Conservation (phyloP, 116 monocot genomes). For the Phalaenopsis hybrid region DNA sequence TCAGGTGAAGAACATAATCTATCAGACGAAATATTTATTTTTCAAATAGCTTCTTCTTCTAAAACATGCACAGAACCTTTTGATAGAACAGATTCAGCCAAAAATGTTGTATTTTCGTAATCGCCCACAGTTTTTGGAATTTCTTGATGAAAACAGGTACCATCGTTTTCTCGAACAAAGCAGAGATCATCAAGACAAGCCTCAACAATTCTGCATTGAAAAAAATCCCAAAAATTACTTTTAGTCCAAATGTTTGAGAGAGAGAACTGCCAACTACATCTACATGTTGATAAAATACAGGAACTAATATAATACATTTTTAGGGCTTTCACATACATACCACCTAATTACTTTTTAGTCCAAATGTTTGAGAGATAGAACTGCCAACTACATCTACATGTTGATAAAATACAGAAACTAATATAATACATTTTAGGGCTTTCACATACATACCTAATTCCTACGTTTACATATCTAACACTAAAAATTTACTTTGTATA, state of each 20-base stretch:
- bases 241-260: background rate
- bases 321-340: no score
- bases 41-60: constrained; percentile 12
- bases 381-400: background rate
- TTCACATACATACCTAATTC: no score
- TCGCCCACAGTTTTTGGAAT: constrained; percentile 8
- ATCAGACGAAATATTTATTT: constrained; percentile 26
- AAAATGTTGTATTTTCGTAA: background rate
- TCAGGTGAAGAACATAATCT: background rate
- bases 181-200: constrained; percentile 14
- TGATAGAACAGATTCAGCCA: constrained; percentile 10
- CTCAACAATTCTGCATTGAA: constrained; percentile 63
- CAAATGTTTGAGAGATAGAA: background rate
- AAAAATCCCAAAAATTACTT: background rate
- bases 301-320: background rate
- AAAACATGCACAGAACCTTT: constrained; percentile 5
- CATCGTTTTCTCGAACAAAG: background rate
- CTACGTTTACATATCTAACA: no score
- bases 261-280: background rate
- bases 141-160: constrained; percentile 11
- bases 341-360: background rate
- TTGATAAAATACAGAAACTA: background rate
- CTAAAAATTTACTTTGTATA: no score
- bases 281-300: background rate
- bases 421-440: background rate